Evolutionary conservation across 805 yeast genomes (phyloP).

Genomic region (Hanseniaspora jakobsenii): DNA sequence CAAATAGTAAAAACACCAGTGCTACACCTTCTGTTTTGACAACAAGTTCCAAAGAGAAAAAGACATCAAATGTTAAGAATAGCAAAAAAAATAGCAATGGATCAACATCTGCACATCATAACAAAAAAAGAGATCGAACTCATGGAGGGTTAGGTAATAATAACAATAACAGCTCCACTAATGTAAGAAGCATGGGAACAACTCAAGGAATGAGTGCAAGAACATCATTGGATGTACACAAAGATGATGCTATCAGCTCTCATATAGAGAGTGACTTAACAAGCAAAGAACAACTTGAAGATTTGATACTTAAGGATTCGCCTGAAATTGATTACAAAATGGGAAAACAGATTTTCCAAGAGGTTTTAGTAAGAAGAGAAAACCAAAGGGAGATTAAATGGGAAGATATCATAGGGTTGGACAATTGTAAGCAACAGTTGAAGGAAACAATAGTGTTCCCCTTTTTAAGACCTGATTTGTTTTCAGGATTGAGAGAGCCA

Average conservation of each 20-base stretch:
- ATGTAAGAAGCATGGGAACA: too few species aligned
- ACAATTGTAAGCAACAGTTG: constrained; percentile 72
- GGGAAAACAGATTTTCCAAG: constrained; percentile 75
- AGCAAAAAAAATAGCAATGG: too few species aligned
- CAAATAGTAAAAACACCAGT: neutral
- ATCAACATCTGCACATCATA: too few species aligned
- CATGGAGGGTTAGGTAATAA: too few species aligned
- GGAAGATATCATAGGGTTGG: constrained; percentile 92
- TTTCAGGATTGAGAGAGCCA: constrained; percentile 83
- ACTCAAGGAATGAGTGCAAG: too few species aligned
- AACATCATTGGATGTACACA: neutral
- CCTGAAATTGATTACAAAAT: constrained; percentile 67
- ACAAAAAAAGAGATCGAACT: too few species aligned
- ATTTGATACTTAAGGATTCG: constrained; percentile 27
- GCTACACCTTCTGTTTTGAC: too few species aligned
- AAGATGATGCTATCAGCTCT: neutral
- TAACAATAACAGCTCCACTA: too few species aligned
- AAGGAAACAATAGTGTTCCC: constrained; percentile 96
- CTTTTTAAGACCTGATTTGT: constrained; percentile 82
- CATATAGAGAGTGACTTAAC: constrained; percentile 13
- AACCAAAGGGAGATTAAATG: constrained; percentile 53
- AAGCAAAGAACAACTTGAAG: constrained; percentile 19
- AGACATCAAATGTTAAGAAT: too few species aligned
- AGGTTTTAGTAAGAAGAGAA: constrained; percentile 80
- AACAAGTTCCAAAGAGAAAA: constrained; percentile 12